Conservation (phyloP, 129 eudicot genomes). For the Artemisia annua region DNA sequence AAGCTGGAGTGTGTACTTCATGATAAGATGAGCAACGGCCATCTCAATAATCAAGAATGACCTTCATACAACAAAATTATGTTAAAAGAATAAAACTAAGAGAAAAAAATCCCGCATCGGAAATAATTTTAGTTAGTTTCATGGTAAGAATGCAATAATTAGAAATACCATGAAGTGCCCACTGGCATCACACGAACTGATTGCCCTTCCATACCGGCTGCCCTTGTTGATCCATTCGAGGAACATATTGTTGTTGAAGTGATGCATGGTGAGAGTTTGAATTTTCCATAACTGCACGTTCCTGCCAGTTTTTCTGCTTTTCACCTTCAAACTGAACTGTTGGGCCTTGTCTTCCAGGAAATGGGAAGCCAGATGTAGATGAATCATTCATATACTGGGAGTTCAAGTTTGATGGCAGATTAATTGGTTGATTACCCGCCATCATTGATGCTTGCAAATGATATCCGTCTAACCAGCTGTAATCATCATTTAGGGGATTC, state of each 20-base stretch:
- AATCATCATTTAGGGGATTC: slow-evolving; percentile 45
- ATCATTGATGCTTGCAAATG: slow-evolving; percentile 46
- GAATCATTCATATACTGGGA: slow-evolving; percentile 33
- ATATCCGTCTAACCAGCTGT: slow-evolving; percentile 54
- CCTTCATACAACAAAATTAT: slow-evolving; percentile 28
- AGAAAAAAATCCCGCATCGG: neutral
- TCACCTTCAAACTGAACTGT: slow-evolving; percentile 38
- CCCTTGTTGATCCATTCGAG: slow-evolving; percentile 48
- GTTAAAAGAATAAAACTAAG: neutral
- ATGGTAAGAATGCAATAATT: neutral
- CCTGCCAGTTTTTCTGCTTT: slow-evolving; percentile 5
- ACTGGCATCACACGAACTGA: slow-evolving; percentile 48
- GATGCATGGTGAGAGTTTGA: slow-evolving; percentile 27
- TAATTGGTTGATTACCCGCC: slow-evolving; percentile 13
- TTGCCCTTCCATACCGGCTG: slow-evolving; percentile 50
- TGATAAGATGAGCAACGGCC: slow-evolving; percentile 40
- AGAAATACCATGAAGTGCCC: slow-evolving; percentile 29
- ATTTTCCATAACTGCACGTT: slow-evolving; percentile 10
- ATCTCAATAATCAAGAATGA: slow-evolving; percentile 34
- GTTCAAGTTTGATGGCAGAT: slow-evolving; percentile 31
- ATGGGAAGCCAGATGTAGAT: slow-evolving; percentile 41
- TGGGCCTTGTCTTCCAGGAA: slow-evolving; percentile 54
- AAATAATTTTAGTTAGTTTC: no score
- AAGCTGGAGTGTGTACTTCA: slow-evolving; percentile 42
- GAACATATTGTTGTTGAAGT: slow-evolving; percentile 37